Evolutionary conservation across 2,329 filamentous ascomycete genomes (phyloP), one percentile per base, ranked within the genome.

Genomic region (Sordariomycetes sp.): DNA sequence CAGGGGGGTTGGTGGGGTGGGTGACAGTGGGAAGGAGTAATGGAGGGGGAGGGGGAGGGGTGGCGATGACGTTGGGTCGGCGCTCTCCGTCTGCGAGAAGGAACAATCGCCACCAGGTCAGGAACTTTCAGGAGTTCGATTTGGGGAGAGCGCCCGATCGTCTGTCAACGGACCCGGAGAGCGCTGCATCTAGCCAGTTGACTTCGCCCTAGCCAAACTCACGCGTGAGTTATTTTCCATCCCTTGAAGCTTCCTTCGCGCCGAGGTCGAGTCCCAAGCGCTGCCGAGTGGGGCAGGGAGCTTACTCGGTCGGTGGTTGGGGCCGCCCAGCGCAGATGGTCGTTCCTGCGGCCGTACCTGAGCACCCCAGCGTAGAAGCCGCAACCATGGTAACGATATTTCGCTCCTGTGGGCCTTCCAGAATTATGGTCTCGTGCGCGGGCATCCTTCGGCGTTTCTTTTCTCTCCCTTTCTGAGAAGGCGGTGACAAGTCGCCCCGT

Each of bases 41-140:
- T 10, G 34, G 40, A 20, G 24, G 32, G 32, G 34, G 40, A 20
- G 24, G 32, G 32, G 25, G 54, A 56, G 54, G 54, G 54, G 54
- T 56, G 54, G 54, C 54, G 24, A 56, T 56, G 54, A 56, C 54
- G 54, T 57, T 55, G 37, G 28, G 54, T 57, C 24, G 22, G 32
- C 46, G 54, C 25, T 16, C 12, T 35, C 25, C 28, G 40, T 51
- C 11, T 4, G 37, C 4, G 18, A 43, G 37, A n/a, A 43, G 20
- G 16, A 22, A 50, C 20, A 46, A 46, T 46, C 40, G 54, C 54
- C 54, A 57, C 54, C 53, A 54, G 53, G 53, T 37, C 53, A 54
- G 53, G 53, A 54, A 54, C 53, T 20, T 54, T 22, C 53, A 54
- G 53, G 18, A 53, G 20, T 35, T n/a, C n/a, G 51, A 52, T 10